Conservation (phyloP, 78 protist genomes). For the Polysphondylium violaceum region DNA sequence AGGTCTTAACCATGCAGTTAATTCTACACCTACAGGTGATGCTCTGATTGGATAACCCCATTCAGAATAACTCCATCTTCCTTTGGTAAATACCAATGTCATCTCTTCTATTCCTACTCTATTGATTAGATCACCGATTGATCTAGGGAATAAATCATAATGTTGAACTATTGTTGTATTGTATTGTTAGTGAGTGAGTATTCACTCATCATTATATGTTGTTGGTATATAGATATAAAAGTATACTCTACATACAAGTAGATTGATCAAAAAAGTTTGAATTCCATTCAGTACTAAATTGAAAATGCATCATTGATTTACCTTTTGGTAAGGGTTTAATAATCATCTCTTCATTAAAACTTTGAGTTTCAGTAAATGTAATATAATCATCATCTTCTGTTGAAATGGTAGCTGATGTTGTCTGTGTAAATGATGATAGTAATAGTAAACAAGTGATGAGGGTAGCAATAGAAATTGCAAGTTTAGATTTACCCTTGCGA, state of each 20-base stretch:
- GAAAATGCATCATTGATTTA: slow-evolving; percentile 66
- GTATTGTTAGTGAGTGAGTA: too few relatives aligned
- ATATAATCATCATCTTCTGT: too few relatives aligned
- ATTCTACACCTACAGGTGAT: slow-evolving; percentile 82
- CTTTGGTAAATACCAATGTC: slow-evolving; percentile 73
- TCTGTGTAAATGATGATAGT: too few relatives aligned
- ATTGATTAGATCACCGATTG: slow-evolving; percentile 67
- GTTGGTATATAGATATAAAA: background rate
- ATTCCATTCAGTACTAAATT: slow-evolving; percentile 78
- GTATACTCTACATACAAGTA: slow-evolving; percentile 68
- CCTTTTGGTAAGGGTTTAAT: slow-evolving; percentile 63
- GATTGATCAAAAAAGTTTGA: slow-evolving; percentile 67
- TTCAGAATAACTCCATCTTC: slow-evolving; percentile 81
- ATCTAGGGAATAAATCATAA: slow-evolving; percentile 78
- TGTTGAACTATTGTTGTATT: slow-evolving; percentile 44
- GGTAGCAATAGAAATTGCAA: too few relatives aligned
- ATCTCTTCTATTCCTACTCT: slow-evolving; percentile 76
- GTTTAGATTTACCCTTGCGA: too few relatives aligned
- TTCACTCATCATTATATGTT: background rate
- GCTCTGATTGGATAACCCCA: slow-evolving; percentile 82
- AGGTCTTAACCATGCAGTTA: slow-evolving; percentile 61
- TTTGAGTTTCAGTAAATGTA: slow-evolving; percentile 41
- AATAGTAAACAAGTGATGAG: too few relatives aligned
- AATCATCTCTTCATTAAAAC: slow-evolving; percentile 48
- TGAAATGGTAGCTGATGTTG: too few relatives aligned